Evolutionary conservation across 2,329 filamentous ascomycete genomes (phyloP), one percentile per base, ranked within the genome.

Genomic region (Chrysoporthe austroafricana): DNA sequence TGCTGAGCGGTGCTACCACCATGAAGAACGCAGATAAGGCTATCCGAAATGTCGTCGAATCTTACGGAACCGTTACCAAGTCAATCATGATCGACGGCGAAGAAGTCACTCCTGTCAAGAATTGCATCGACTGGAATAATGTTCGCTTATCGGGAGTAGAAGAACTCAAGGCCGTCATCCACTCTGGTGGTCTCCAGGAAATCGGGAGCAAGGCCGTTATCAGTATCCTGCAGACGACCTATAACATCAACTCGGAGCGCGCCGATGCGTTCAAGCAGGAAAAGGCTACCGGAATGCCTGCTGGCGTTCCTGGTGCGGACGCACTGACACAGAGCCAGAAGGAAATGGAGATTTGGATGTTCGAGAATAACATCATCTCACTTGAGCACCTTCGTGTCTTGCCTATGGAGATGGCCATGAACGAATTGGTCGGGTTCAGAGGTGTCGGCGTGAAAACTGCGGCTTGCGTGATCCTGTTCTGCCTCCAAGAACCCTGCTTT

Each of bases 121-220:
- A 70, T 16, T 70, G 68, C 58, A 61, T 94, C 8, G 82, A 94
- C 74, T 95, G 91, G 90, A 87, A 93, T 72, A 87, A 86, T 11
- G 89, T 94, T 1, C 86, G 88, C 32, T 77, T 80, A 36, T 86
- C 89, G 1, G 77, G 86, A 1, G 75, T 86, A 4, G 81, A 85
- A 50, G 86, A 90, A 6, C 81, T 96, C n/a, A 86, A 86, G 58
- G 80, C 90, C 62, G 86, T 91, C 0, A 93, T 96, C 74, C 79
- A 80, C 8, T 92, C 91, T 11, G 93, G 93, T 0, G 81, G 94
- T 2, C 90, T 84, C 86, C n/a, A 82, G 83, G 18, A 96, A 94
- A 77, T 46, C 7, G n/a, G 42, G 6, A 61, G 59, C 59, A 61
- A 61, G 43, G 26, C 59, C 43, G 42, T 61, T 43, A 13, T 61